Conservation (phyloP, 805 yeast species). For the Monosporozyma servazzii region DNA sequence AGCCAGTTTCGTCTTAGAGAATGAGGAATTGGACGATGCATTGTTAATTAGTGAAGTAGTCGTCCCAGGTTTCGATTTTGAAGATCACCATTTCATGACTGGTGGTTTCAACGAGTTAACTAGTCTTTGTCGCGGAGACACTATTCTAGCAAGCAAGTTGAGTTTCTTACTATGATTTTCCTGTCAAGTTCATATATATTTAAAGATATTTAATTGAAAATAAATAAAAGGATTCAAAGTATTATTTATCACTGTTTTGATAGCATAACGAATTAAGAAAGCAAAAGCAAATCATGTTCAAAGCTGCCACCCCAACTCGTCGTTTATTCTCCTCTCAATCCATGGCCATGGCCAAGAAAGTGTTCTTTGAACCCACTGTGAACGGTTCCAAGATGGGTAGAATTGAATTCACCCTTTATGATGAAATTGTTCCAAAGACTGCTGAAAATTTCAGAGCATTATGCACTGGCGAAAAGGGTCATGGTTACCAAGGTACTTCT, state of each 20-base stretch:
- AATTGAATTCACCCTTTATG: conserved; percentile 30
- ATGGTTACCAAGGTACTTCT: conserved; percentile 72
- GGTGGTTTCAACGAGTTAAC: conserved; percentile 20
- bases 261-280: not conserved
- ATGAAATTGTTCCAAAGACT: conserved; percentile 57
- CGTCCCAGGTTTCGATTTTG: conserved; percentile 52
- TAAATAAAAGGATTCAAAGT: not conserved
- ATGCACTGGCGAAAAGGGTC: conserved; percentile 84
- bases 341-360: conserved; percentile 41
- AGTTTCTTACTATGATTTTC: not conserved
- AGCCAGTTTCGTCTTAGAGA: conserved; percentile 43
- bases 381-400: conserved; percentile 37
- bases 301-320: conserved; percentile 2
- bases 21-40: conserved; percentile 31
- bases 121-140: conserved; percentile 28
- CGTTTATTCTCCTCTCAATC: conserved; percentile 46
- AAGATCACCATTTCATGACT: conserved; percentile 41
- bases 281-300: conserved; percentile 11
- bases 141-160: not conserved
- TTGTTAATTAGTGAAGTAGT: conserved; percentile 48
- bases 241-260: not conserved
- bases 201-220: not conserved
- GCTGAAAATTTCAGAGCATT: conserved; percentile 74
- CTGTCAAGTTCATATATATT: not conserved
- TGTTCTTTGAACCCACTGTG: conserved; percentile 48